Base-by-base conservation (phyloP, 345 rosid genomes). In the Melastoma malabathricum region DNA sequence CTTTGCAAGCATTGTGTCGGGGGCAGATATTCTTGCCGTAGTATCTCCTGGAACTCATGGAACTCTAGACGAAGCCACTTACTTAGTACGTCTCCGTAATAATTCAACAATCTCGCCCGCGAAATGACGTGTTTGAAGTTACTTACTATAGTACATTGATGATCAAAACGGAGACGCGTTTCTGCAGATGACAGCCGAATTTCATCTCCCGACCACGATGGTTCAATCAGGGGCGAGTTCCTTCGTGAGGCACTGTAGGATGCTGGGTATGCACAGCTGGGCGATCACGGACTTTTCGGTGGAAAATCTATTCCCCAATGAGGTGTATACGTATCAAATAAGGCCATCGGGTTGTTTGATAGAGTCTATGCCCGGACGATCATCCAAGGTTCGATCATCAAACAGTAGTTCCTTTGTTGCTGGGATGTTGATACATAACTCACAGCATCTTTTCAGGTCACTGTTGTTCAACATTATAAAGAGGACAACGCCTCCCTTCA, bases 291-390 rank as follows among this genome's bases (percentile, higher is more conserved):
- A 78, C 64, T 66, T 71, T 3, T 71, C 78, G 27, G 60, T 81
- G 54, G 84, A 81, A 18, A 50, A 41, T 44, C 2, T 75, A 44
- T 69, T 75, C 50, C 71, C 68, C n/a, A 51, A 39, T 43, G 60
- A 68, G 0, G 7, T 18, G 3, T 14, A 39, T 4, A 63, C 12
- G 10, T 78, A 65, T 18, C 61, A 69, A 48, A 61, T 75, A 54
- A 72, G 73, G 48, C 80, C 80, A 29, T 78, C 80, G 0, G 84
- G 80, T 1, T 78, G 82, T 50, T 38, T 74, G 48, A 74, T 78
- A 49, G 66, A 73, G 34, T 54, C 56, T 58, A 9, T 64, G 10
- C 62, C 71, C 0, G 38, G 58, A 44, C 74, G 73, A 8, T 15
- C 43, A 51, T 64, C 74, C 0, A 71, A 59, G 79, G 81, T 76